Base-by-base conservation (phyloP, 2,329 filamentous ascomycete species). In the Knufia petricola region DNA sequence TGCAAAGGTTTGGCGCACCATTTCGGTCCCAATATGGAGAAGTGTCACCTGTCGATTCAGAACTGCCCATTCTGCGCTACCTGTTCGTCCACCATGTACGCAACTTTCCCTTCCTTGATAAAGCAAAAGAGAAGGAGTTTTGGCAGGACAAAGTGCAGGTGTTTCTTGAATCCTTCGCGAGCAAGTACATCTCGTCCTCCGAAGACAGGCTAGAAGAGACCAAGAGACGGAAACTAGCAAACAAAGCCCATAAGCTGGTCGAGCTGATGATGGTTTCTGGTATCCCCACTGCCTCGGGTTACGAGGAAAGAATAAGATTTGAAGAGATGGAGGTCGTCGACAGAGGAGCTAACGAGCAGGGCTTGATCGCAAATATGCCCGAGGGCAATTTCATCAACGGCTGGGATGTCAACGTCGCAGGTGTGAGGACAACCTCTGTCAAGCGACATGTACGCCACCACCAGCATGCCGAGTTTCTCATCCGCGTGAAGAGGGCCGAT, bases 201-300 rank as follows among this genome's bases (percentile, higher is more conserved):
- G 92, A 96, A 68, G 92, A 98, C 64, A 81, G 92, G 3, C 71
- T 96, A 24, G 92, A 98, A 68, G 88, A 95, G 67, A 96, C 92
- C 8, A 98, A 98, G 72, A 79, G 92, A 50, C 78, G 82, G 56
- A 98, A 98, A 67, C 71, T 98, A 55, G 90, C 92, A 2, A 75
- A 83, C 59, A 98, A 98, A 75, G 87, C 86, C 41, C 84, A 92
- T 65, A 98, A 98, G 71, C 72, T 98, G 50, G 87, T 98, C 9
- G 92, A 98, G 73, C 74, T 98, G 52, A 98, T 98, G 92, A 95
- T 98, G 88, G 92, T 98, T 7, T 96, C 90, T 6, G 92, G 92
- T 31, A 84, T 98, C 50, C 87, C 86, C 28, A 98, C 92, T 1
- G 88, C 92, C 3, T 95, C 89, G 3, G 92, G 92, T 1, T 98